Percentiles rank a stretch among this genome's conserved stretches.
Evolutionary conservation across 164 flowering plant genomes (phyloP).

Genomic region (Aristolochia contorta): DNA sequence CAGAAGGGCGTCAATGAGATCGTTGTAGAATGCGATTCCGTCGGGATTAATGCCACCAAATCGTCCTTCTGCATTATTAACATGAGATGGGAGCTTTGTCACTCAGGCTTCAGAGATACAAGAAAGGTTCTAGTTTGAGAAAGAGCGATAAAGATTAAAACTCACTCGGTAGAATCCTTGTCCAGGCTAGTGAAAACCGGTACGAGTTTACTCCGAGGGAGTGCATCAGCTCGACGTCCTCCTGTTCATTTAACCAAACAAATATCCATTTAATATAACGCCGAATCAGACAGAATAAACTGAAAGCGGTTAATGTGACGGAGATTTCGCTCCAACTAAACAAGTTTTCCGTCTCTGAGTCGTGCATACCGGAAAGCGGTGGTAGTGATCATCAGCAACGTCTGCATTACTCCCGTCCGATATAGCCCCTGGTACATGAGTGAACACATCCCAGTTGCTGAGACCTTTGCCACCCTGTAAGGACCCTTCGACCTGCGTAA

Average conservation of each 20-base stretch:
- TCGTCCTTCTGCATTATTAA: no score
- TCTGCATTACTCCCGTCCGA: neutral
- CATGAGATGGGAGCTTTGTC: no score
- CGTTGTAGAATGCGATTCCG: no score
- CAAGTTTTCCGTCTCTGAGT: no score
- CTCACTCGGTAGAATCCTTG: slow-evolving; percentile 54
- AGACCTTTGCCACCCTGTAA: slow-evolving; percentile 15
- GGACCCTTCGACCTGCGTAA: slow-evolving; percentile 25
- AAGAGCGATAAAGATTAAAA: neutral
- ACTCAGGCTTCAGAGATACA: no score
- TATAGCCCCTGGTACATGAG: slow-evolving; percentile 6
- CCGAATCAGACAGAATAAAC: no score
- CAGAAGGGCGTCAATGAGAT: no score
- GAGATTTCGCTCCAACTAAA: no score
- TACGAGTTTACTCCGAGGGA: slow-evolving; percentile 47
- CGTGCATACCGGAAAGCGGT: neutral
- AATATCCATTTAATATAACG: no score
- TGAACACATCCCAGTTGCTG: slow-evolving; percentile 30
- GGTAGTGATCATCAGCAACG: slow-evolving; percentile 3
- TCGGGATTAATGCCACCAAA: no score
- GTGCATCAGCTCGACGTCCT: slow-evolving; percentile 44
- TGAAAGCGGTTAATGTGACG: no score
- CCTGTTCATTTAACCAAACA: neutral
- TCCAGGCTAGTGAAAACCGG: slow-evolving; percentile 69
- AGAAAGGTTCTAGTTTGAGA: no score